Conservation (phyloP, 1,139 yeast genomes). For the Chernovozyma aurita region DNA sequence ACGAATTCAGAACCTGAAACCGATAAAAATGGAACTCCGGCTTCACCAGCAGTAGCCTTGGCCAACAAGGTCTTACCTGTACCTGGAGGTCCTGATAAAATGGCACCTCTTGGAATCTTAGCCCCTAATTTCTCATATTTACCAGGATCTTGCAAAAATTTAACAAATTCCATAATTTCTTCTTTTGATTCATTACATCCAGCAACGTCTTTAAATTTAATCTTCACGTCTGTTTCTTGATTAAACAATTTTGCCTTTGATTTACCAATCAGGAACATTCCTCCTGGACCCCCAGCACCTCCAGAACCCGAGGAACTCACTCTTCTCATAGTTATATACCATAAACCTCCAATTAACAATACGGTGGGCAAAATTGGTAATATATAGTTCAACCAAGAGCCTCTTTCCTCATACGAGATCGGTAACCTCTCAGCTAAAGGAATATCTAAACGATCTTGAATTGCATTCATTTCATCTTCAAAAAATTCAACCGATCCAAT, state of each 20-base stretch:
- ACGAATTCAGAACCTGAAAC: constrained; percentile 83
- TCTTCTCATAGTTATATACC: constrained; percentile 62
- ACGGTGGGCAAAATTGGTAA: constrained; percentile 67
- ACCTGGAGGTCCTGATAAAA: constrained; percentile 82
- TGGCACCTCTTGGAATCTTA: constrained; percentile 80
- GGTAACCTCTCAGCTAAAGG: constrained; percentile 62
- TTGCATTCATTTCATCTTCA: constrained; percentile 60
- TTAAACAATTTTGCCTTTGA: constrained; percentile 69
- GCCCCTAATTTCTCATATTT: constrained; percentile 78
- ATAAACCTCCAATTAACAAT: constrained; percentile 64
- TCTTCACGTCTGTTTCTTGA: constrained; percentile 66
- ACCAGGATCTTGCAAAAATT: constrained; percentile 67
- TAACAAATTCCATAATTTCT: constrained; percentile 82
- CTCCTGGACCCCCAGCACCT: constrained; percentile 51
- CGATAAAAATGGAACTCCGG: constrained; percentile 75
- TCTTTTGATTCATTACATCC: constrained; percentile 82
- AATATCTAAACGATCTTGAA: constrained; percentile 58
- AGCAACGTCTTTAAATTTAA: constrained; percentile 75
- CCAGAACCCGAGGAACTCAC: constrained; percentile 43
- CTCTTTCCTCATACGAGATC: constrained; percentile 57
- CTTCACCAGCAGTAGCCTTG: constrained; percentile 84
- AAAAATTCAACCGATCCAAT: constrained; percentile 72
- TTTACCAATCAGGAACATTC: constrained; percentile 60
- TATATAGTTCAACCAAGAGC: constrained; percentile 51
- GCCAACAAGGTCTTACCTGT: constrained; percentile 81